Percentiles rank a stretch among this genome's conserved stretches.
Conservation (phyloP, 23 red algal genomes). For the Gracilaria gracilis region DNA sequence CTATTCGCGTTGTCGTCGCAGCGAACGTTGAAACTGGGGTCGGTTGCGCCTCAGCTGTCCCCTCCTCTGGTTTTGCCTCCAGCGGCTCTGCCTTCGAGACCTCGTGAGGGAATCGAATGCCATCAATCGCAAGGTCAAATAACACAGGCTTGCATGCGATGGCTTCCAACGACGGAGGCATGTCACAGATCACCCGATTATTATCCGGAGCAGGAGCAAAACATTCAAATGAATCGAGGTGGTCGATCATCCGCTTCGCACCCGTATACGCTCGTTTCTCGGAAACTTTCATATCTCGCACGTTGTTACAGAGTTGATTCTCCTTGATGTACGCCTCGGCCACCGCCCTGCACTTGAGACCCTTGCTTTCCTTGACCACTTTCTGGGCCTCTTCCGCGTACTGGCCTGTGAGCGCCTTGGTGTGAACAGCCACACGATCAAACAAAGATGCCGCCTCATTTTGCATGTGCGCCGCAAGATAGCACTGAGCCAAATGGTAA, state of each 20-base stretch:
- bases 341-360: constrained; percentile 32
- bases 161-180: constrained; percentile 76
- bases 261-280: neutral
- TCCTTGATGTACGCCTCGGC: constrained; percentile 41
- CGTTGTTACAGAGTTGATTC: neutral
- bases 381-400: constrained; percentile 46
- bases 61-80: neutral
- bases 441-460: constrained; percentile 68
- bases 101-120: constrained; percentile 59
- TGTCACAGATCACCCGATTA: constrained; percentile 66
- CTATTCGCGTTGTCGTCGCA: constrained; percentile 38
- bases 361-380: constrained; percentile 52
- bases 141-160: constrained; percentile 83
- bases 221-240: constrained; percentile 62
- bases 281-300: constrained; percentile 25
- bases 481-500: constrained; percentile 72
- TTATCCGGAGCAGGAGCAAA: constrained; percentile 24
- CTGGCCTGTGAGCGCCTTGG: constrained; percentile 46
- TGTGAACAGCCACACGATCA: constrained; percentile 55
- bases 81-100: neutral
- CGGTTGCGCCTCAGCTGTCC: neutral
- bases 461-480: constrained; percentile 48
- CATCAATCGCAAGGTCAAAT: constrained; percentile 82
- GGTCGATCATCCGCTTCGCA: constrained; percentile 60
- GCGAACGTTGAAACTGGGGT: neutral